Percentiles rank a stretch among this genome's conserved stretches.
Conservation (phyloP, 2,329 filamentous ascomycete species). For the Pezicula radicicola region DNA sequence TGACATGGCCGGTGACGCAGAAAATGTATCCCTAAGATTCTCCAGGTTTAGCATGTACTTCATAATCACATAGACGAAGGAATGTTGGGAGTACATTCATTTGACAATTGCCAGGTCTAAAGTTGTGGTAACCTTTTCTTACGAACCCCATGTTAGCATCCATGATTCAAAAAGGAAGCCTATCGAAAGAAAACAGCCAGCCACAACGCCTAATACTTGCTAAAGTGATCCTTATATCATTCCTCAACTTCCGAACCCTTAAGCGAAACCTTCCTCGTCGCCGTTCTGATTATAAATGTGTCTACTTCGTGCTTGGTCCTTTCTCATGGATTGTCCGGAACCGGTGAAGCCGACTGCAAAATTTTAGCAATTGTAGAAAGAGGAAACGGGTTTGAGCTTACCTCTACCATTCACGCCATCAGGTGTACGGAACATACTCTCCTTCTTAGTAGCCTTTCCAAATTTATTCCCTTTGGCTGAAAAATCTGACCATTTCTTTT, state of each 20-base stretch:
- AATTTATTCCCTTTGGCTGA: slow-evolving; percentile 68
- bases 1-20: too few relatives aligned
- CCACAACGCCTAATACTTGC: slow-evolving; percentile 29
- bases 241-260: background rate
- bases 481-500: slow-evolving; percentile 95
- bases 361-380: slow-evolving; percentile 25
- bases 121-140: background rate
- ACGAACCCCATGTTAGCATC: slow-evolving; percentile 38
- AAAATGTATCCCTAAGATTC: too few relatives aligned
- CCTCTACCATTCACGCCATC: slow-evolving; percentile 84
- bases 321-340: slow-evolving; percentile 93
- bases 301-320: slow-evolving; percentile 77
- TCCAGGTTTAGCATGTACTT: background rate
- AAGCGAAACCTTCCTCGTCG: slow-evolving; percentile 53
- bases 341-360: slow-evolving; percentile 87
- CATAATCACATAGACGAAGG: background rate
- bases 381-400: slow-evolving; percentile 37
- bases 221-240: slow-evolving; percentile 31
- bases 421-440: slow-evolving; percentile 95
- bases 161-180: slow-evolving; percentile 22
- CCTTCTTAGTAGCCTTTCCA: slow-evolving; percentile 70
- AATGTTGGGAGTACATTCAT: background rate
- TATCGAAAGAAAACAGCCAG: slow-evolving; percentile 24
- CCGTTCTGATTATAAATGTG: slow-evolving; percentile 81
- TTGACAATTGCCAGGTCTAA: background rate